phyloP scores from a whole-genome alignment of 2,329 filamentous ascomycete species.

The Acrocalymma vagum region DNA sequence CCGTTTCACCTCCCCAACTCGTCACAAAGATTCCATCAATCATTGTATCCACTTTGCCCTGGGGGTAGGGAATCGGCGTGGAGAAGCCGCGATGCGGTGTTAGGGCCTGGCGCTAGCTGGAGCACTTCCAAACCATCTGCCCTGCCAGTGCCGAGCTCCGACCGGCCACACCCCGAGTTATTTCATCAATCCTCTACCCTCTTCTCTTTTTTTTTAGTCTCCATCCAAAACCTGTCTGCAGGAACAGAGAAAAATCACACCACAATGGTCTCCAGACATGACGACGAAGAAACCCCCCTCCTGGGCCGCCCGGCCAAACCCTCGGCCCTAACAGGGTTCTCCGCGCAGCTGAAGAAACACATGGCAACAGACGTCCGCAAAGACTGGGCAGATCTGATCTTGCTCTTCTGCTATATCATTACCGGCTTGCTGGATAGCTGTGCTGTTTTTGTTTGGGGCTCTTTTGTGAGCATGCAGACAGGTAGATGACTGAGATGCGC shows the following conservation, averaged over 20 bases:
- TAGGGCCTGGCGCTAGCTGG: too few species aligned
- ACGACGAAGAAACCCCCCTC: conserved; percentile 44
- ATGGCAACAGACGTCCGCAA: conserved; percentile 63
- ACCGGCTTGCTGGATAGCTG: conserved; percentile 81
- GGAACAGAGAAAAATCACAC: conserved; percentile 17
- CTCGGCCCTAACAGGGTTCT: conserved; percentile 21
- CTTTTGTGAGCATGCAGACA: conserved; percentile 86
- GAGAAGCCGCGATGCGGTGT: too few species aligned
- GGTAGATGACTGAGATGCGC: conserved; percentile 54
- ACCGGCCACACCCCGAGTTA: too few species aligned
- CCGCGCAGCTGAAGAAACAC: conserved; percentile 35
- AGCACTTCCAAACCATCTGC: too few species aligned
- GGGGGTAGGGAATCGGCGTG: too few species aligned
- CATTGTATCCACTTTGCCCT: too few species aligned
- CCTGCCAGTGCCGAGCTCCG: too few species aligned
- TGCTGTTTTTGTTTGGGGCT: conserved; percentile 78
- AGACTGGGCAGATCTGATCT: conserved; percentile 71
- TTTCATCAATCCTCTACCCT: too few species aligned
- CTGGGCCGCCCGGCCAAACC: conserved; percentile 31
- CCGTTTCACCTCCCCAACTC: too few species aligned
- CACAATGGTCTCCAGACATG: conserved; percentile 4
- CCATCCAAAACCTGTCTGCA: conserved; percentile 24
- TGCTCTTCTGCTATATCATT: conserved; percentile 78
- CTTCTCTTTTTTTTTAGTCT: too few species aligned
- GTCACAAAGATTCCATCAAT: too few species aligned